Evolutionary conservation across 768 basidiomycete species (phyloP).

Genomic region (Aureoboletus auriporus): DNA sequence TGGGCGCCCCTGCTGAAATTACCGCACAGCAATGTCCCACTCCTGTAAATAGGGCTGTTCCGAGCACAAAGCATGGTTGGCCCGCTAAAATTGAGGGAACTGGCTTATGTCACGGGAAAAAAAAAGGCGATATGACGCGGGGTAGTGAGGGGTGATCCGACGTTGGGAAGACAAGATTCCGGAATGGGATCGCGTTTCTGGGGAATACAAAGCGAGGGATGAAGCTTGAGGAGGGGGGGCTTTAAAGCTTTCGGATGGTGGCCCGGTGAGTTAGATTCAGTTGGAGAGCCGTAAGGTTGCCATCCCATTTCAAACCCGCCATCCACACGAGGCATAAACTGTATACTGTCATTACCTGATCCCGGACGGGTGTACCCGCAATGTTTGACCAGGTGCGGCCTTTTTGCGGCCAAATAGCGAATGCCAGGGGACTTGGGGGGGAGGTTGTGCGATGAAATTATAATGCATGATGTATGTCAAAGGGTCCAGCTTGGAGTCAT

Average conservation of each 20-base stretch:
- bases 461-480: not conserved
- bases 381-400: not conserved
- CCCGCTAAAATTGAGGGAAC: not conserved
- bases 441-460: not conserved
- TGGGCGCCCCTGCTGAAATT: slow-evolving; percentile 1
- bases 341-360: slow-evolving; percentile 2
- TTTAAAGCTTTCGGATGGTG: slow-evolving; percentile 4
- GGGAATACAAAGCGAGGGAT: not conserved
- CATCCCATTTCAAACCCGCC: slow-evolving; percentile 14
- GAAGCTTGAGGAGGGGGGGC: slow-evolving; percentile 1
- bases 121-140: not conserved
- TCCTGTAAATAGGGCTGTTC: slow-evolving; percentile 21
- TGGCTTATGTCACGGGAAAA: not conserved
- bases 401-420: slow-evolving; percentile 2
- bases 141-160: not conserved
- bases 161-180: not conserved
- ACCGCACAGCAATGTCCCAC: slow-evolving; percentile 13
- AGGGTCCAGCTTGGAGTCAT: not conserved
- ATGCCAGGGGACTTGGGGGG: not conserved
- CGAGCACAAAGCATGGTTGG: slow-evolving; percentile 1
- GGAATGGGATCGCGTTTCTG: not conserved
- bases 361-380: not conserved
- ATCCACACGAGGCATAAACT: slow-evolving; percentile 25
- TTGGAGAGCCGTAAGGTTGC: slow-evolving; percentile 12
- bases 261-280: slow-evolving; percentile 1